phyloP scores from a whole-genome alignment of 2,329 filamentous ascomycete species.

The Thermothelomyces thermophilus region DNA sequence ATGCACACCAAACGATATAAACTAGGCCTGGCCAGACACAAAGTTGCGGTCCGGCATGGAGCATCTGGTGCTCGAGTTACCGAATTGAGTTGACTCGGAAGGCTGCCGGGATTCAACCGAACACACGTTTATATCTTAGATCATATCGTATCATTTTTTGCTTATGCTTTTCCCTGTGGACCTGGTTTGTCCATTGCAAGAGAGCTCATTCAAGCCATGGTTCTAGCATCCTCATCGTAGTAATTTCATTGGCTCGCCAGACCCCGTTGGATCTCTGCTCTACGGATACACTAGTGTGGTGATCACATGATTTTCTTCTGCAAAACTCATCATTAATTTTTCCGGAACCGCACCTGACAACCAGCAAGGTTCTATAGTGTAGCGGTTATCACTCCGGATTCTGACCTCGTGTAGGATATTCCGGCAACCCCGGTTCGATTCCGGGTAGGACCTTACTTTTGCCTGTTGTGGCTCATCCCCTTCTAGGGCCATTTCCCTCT shows the following conservation, averaged over 20 bases:
- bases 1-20: neutral
- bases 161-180: neutral
- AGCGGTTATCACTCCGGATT: slow-evolving; percentile 18
- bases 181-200: neutral
- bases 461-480: neutral
- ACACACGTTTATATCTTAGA: too few species aligned
- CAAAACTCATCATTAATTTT: too few species aligned
- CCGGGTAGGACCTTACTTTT: slow-evolving; percentile 15
- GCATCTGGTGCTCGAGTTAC: neutral
- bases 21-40: neutral
- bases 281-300: too few species aligned
- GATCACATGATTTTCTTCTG: too few species aligned
- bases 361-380: slow-evolving; percentile 15
- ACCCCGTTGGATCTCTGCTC: neutral
- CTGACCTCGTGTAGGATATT: slow-evolving; percentile 8
- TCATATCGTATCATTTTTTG: neutral
- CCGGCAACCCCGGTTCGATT: slow-evolving; percentile 18
- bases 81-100: too few species aligned
- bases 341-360: too few species aligned
- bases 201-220: too few species aligned
- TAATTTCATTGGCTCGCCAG: too few species aligned
- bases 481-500: neutral
- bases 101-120: too few species aligned
- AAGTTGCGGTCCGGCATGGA: too few species aligned
- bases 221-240: too few species aligned